Base-by-base conservation (phyloP, 2,329 filamentous ascomycete genomes). In the Pseudohalonectria lignicola region DNA sequence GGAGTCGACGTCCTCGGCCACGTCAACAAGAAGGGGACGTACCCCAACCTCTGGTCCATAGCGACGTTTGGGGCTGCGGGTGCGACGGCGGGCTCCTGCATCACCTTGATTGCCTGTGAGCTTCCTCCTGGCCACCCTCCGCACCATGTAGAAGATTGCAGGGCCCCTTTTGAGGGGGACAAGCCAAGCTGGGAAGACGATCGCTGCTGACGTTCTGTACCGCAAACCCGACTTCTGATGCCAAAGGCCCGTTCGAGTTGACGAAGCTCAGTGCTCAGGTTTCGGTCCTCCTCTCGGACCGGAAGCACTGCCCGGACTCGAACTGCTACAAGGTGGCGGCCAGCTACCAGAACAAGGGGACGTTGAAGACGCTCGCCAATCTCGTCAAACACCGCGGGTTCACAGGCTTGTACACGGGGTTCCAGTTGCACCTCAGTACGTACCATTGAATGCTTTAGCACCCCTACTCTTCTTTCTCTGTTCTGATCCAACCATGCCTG, bases 241-340 rank as follows among this genome's bases (percentile, higher is more conserved):
- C n/a, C n/a, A n/a, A 40, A 82, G 78, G 77, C 53, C 86, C 86
- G 1, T 93, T 93, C 54, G 86, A 93, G 58, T 70, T 93, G 56
- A 88, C 84, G n/a, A 93, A 93, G 59, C 69, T 92, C 42, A 88
- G 82, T 55, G 84, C 86, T 13, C 86, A 93, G 56, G 82, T 92
- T 16, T 87, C 86, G 2, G 82, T 87, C 10, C 64, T 90, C 42
- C 75, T 88, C 63, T 80, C 81, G 15, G 66, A 71, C 41, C 66
- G 71, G 46, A 66, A 67, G 43, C 63, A 66, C 20, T 57, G 54
- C 33, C 55, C 51, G 8, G 59, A 60, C 39, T 59, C 62, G 17
- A 66, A 71, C 46, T 74, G 67, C 49, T 76, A 71, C 46, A 69
- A 68, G 11, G 69, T 80, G 36, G 76, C 76, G 17, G 63, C 72